Base-by-base conservation (phyloP, 176 grass and related monocot genomes). In the Puya raimondii region DNA sequence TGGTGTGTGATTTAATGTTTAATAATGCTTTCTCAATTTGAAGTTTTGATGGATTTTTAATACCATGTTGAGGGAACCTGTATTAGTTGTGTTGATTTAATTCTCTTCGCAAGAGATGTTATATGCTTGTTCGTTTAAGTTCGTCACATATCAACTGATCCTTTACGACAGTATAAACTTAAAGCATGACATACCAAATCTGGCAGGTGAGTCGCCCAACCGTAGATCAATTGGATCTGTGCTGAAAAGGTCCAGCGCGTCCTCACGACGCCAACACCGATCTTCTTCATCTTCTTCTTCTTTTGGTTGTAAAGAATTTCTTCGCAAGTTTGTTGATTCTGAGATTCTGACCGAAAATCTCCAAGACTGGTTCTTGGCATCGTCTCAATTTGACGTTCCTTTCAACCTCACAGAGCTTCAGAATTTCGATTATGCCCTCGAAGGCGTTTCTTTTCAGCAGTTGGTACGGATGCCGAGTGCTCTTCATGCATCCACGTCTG, bases 371-470 rank as follows among this genome's bases (percentile, higher is more conserved):
- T 80, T 99, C 70, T 83, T 82, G 1, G 85, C 85, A 57, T 53
- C 82, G 52, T 84, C 70, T 64, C 76, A 89, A 70, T 92, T 99
- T 17, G 86, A 84, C 72, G 87, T 80, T 47, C 84, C 89, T 78
- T 99, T 93, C 7, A 79, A 99, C 50, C 70, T 93, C 47, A 52
- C 69, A 17, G 79, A 99, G 76, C 80, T 99, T 12, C 89, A 93
- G 69, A 99, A 80, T 75, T 90, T 93, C 48, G 94, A 93, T 70
- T 92, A 97, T 71, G 94, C 94, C 9, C 54, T 97, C 16, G 93
- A 97, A 64, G 86, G 94, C 42, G 76, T 90, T 79, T 79, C 94
- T 48, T 97, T 97, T 77, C 94, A 90, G 67, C 94, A 93, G 76
- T 72, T 97, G 6, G 80, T 93, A 23, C 72, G 94, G 72, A 97